These are phyloP conservation scores for Haplographium delicatum DNA, from an alignment of 495 filamentous ascomycete species.

Conservation along the genomic window DNA sequence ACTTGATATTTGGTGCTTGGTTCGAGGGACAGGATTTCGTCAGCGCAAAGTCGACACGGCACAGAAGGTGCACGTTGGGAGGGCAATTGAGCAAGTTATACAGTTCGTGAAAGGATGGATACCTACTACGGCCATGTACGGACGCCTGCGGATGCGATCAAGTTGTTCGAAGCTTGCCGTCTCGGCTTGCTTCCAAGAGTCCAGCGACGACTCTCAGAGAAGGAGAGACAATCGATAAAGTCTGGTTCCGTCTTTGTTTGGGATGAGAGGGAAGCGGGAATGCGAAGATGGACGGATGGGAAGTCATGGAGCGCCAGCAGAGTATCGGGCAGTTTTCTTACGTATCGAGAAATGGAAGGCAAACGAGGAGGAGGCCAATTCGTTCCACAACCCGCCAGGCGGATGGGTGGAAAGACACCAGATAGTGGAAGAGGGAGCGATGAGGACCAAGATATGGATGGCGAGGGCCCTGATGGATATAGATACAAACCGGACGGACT, in stretches of 20 bases:
- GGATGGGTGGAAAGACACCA: slow-evolving; percentile 66
- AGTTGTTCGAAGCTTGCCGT: slow-evolving; percentile 94
- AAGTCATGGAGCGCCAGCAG: slow-evolving; percentile 99
- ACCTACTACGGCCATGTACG: slow-evolving; percentile 92
- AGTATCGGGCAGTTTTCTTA: slow-evolving; percentile 95
- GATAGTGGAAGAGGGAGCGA: slow-evolving; percentile 76
- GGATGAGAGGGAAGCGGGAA: slow-evolving; percentile 97
- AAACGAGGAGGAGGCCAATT: slow-evolving; percentile 70
- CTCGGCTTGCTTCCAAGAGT: slow-evolving; percentile 86
- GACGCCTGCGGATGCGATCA: slow-evolving; percentile 90
- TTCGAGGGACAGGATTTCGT: neutral
- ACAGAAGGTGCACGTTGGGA: neutral
- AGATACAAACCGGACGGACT: slow-evolving; percentile 94
- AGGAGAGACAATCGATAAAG: slow-evolving; percentile 89
- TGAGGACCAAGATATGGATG: slow-evolving; percentile 66
- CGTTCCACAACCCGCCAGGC: slow-evolving; percentile 45
- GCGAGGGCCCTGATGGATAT: slow-evolving; percentile 91
- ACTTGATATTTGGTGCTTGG: neutral
- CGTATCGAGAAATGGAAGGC: slow-evolving; percentile 98
- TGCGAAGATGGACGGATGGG: slow-evolving; percentile 97
- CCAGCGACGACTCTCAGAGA: slow-evolving; percentile 89
- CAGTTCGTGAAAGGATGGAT: slow-evolving; percentile 83
- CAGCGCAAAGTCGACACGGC: neutral
- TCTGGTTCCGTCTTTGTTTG: slow-evolving; percentile 98
- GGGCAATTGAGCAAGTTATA: too few species aligned